phyloP scores from a whole-genome alignment of 257 asterid species.

The Thymus mandschuricus region DNA sequence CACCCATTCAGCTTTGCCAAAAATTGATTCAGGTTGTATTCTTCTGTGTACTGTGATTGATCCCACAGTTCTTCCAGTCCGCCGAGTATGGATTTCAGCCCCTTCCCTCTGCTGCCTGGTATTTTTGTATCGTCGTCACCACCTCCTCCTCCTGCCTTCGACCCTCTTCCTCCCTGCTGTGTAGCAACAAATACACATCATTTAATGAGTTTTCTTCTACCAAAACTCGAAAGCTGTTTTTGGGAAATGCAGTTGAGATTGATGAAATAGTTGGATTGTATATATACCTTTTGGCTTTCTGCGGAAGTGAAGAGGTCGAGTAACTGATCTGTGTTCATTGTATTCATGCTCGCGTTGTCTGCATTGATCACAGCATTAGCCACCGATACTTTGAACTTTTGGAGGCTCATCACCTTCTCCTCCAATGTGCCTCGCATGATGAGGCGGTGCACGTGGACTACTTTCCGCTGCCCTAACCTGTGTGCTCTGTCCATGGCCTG shows the following conservation, averaged over 20 bases:
- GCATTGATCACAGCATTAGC: conserved; percentile 96
- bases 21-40: conserved; percentile 83
- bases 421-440: conserved; percentile 99
- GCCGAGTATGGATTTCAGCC: conserved; percentile 86
- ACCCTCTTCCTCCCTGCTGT: conserved; percentile 59
- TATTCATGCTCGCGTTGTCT: conserved; percentile 90
- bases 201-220: neutral
- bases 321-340: conserved; percentile 97
- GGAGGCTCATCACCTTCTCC: conserved; percentile 99
- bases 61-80: conserved; percentile 99
- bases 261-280: neutral
- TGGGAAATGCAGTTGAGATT: no score
- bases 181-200: conserved; percentile 5
- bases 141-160: conserved; percentile 34
- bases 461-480: conserved; percentile 94
- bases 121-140: conserved; percentile 54
- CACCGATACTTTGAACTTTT: conserved; percentile 90
- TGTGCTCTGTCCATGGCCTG: conserved; percentile 99
- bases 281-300: conserved; percentile 73
- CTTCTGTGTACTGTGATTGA: conserved; percentile 97
- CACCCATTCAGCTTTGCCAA: conserved; percentile 81
- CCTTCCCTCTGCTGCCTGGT: conserved; percentile 71
- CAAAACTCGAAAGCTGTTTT: neutral
- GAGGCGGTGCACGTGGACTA: conserved; percentile 94
- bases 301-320: conserved; percentile 96